Conservation (phyloP, 192 early-diverging fungal species). For the Mortierella hygrophila region DNA sequence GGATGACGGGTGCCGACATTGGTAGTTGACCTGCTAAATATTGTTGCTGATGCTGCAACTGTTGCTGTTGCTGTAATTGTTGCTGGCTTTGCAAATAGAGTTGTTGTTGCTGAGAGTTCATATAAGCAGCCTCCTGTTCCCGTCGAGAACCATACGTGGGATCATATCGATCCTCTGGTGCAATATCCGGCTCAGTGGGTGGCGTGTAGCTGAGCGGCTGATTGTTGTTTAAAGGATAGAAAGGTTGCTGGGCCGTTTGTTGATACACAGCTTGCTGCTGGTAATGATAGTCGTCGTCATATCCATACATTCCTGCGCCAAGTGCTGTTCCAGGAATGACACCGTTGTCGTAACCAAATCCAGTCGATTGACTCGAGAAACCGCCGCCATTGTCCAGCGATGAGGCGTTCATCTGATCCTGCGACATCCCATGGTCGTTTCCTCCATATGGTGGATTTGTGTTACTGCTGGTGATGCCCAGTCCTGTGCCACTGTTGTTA, state of each 20-base stretch:
- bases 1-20: neutral
- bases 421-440: neutral
- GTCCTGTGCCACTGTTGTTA: neutral
- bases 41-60: neutral
- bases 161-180: constrained; percentile 18
- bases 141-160: neutral
- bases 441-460: neutral
- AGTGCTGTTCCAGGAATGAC: neutral
- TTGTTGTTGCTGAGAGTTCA: constrained; percentile 25
- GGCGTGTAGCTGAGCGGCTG: constrained; percentile 11
- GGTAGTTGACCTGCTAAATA: neutral
- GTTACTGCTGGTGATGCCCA: neutral
- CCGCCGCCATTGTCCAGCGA: constrained; percentile 14
- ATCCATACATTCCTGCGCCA: constrained; percentile 10
- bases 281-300: neutral
- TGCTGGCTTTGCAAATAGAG: neutral
- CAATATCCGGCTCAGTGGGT: constrained; percentile 11
- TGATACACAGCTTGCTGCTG: constrained; percentile 2
- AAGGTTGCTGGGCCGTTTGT: neutral
- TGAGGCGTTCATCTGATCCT: neutral
- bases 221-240: neutral
- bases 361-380: neutral
- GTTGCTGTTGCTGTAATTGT: constrained; percentile 1
- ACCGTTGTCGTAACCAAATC: neutral
- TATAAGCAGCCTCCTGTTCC: constrained; percentile 5